phyloP scores from a whole-genome alignment of 1,139 yeast species.

The Magnusiomyces suaveolens region DNA sequence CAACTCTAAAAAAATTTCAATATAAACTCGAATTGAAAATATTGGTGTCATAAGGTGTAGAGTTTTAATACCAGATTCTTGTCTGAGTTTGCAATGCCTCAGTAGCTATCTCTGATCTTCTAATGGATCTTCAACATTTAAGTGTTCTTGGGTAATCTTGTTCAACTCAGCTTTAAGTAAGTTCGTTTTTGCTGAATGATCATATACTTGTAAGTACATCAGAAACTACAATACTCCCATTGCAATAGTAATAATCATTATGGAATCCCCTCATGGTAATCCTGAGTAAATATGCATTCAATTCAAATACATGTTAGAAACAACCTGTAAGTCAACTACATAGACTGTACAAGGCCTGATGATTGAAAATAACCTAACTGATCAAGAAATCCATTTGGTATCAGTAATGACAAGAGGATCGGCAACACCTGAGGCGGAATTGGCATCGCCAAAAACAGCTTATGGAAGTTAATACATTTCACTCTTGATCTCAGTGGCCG shows the following conservation, averaged over 20 bases:
- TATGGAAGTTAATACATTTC: constrained; percentile 17
- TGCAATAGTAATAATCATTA: constrained; percentile 59
- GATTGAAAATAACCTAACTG: constrained; percentile 80
- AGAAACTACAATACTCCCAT: constrained; percentile 70
- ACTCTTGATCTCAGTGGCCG: constrained; percentile 17
- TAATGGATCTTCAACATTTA: constrained; percentile 40
- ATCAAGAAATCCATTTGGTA: constrained; percentile 41
- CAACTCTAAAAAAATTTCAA: constrained; percentile 82
- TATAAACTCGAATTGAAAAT: constrained; percentile 67
- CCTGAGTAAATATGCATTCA: constrained; percentile 81
- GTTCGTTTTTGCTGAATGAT: constrained; percentile 70
- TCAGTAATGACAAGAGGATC: constrained; percentile 23
- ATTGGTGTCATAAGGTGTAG: constrained; percentile 49
- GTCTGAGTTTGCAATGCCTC: constrained; percentile 3
- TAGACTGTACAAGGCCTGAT: constrained; percentile 73
- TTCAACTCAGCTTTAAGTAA: constrained; percentile 74
- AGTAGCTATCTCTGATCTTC: constrained; percentile 32
- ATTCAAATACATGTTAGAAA: constrained; percentile 65
- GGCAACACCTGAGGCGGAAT: constrained; percentile 22
- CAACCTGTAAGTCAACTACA: constrained; percentile 81
- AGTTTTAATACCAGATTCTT: constrained; percentile 6
- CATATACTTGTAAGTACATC: constrained; percentile 68
- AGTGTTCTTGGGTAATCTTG: constrained; percentile 37
- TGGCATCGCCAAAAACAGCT: constrained; percentile 18
- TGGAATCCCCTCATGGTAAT: constrained; percentile 96